Base-by-base conservation (phyloP, 106 monocot genomes). In the Triglochin maritima region DNA sequence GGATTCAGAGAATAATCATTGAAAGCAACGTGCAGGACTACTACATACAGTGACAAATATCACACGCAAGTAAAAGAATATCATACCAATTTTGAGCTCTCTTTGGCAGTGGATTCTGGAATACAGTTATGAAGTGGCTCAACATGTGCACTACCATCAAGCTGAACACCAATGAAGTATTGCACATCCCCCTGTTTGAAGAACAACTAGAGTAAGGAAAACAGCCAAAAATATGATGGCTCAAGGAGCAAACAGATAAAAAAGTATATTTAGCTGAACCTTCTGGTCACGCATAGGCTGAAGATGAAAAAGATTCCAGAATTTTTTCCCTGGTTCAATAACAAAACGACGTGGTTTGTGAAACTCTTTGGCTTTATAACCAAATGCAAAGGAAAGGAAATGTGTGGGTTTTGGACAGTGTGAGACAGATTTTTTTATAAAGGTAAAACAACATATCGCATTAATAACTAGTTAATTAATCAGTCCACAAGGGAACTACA, bases 261-360 rank as follows among this genome's bases (percentile, higher is more conserved):
- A 6, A 49, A 51, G 50, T 9, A 63, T 56, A 60, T 7, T 58
- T 59, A 51, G 50, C 17, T 70, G 7, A 57, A 96, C 95, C 90
- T 90, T 96, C 60, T 88, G 90, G 51, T 96, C 95, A 86, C 90
- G 95, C 95, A 96, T 91, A 42, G 95, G 95, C 65, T 96, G 95
- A 54, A 96, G 83, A 78, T 96, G 95, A 80, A 96, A 96, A 48
- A 96, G 81, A 74, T 96, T 96, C 95, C 95, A 96, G 63, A 96
- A 96, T 50, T 90, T 96, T 56, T 87, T 90, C 44, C 95, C 95
- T 96, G 79, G 9, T 2, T 11, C 57, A 78, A 70, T 50, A 14
- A 57, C 3, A 17, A 58, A 60, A 9, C 54, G n/a, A 48, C 9
- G 54, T 7, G 48, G 44, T 14, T 10, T 45, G 45, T 64, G 15